Evolutionary conservation across 1,139 yeast genomes (phyloP), one percentile per base, ranked within the genome.

Genomic region (Saccharomyces pastorianus): DNA sequence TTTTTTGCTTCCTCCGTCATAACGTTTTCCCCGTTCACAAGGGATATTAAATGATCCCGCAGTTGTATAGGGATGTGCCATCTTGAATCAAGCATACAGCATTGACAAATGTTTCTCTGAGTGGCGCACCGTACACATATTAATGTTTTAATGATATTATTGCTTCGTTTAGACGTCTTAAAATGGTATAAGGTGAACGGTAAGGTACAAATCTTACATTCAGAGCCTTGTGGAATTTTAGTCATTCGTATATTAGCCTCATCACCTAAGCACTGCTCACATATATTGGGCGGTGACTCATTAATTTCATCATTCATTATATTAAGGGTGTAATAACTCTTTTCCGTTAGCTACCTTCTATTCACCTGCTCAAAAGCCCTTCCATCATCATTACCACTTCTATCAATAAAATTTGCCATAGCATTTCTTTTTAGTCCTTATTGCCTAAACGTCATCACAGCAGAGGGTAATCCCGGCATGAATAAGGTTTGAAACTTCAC

Each of bases 111-210:
- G 70, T 88, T 85, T 59, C 85, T 79, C 50, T 85, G 80, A 47
- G 82, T 74, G 1, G 97, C 84, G 71, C 99, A 93, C 0, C 91
- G 83, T 44, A 73, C 68, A 69, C 99, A 90, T 25, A 89, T 80
- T 13, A 64, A 27, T 5, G 70, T 65, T 53, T 61, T 66, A 17
- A 56, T 53, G 51, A 60, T 55, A 41, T 75, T 72, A 3, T 74
- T 67, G 11, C 72, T 67, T 46, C 75, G 71, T 47, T 66, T 62
- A 7, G 71, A 65, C 8, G 74, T 71, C 51, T 78, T 79, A 95
- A 96, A 89, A 58, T 86, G 77, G 66, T 82, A 90, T 4, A 85
- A 84, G 0, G 91, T 84, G 73, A 85, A 91, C 0, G 96, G 91
- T 50, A 95, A 73, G 0, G 95, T 85, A 64, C 98, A 91, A 20